Percentiles rank a stretch among this genome's conserved stretches.
Evolutionary conservation across 1,139 yeast genomes (phyloP).

Genomic region (Taphrina betulina): DNA sequence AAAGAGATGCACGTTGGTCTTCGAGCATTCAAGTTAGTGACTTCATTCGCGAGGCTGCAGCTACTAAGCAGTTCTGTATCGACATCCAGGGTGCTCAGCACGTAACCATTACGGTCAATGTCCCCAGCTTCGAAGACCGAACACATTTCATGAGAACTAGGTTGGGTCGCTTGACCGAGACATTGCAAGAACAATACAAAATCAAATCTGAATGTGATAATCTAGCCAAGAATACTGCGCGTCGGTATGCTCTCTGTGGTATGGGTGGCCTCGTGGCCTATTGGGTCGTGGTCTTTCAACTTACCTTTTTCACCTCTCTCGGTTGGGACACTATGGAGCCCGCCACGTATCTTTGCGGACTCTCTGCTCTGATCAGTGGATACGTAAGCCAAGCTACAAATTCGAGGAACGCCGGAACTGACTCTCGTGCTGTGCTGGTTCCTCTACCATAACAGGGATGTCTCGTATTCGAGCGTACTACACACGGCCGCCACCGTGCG

Average conservation of each 20-base stretch:
- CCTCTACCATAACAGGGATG: conserved; percentile 28
- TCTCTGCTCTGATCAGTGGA: conserved; percentile 24
- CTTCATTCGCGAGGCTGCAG: conserved; percentile 30
- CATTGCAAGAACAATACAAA: conserved; percentile 13
- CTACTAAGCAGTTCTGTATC: conserved; percentile 12
- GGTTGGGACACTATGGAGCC: conserved; percentile 34
- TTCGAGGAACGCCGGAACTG: no score
- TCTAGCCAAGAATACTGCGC: conserved; percentile 23
- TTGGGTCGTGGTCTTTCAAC: conserved; percentile 22
- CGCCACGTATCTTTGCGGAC: conserved; percentile 24
- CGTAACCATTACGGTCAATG: conserved; percentile 9
- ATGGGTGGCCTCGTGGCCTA: conserved; percentile 23
- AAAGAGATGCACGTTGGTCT: conserved; percentile 18
- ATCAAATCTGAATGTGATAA: conserved; percentile 30
- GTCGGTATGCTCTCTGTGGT: conserved; percentile 13
- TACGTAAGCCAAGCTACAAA: conserved; percentile 6
- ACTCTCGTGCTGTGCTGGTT: conserved; percentile 21
- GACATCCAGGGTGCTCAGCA: not conserved
- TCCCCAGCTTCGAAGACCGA: conserved; percentile 32
- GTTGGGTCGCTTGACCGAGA: conserved; percentile 21
- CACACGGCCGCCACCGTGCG: conserved; percentile 26
- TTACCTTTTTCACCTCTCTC: conserved; percentile 24
- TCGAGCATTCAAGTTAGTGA: conserved; percentile 17
- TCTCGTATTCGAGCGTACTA: conserved; percentile 20
- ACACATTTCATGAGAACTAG: conserved; percentile 25